These are phyloP conservation scores for Camellia lanceoleosa DNA, from an alignment of 148 eudicot genomes.

Conservation along the genomic window DNA sequence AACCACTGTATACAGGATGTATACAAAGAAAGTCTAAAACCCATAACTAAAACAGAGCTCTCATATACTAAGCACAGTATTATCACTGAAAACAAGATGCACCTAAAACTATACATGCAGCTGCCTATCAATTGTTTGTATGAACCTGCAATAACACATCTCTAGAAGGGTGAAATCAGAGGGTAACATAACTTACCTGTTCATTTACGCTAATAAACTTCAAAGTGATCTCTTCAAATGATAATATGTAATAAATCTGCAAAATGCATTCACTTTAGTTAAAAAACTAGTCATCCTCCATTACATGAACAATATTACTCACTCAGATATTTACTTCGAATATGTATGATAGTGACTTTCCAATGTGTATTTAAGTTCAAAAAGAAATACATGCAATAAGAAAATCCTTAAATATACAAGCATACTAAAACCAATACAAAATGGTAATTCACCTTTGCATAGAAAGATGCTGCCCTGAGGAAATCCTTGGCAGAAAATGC, in stretches of 20 bases:
- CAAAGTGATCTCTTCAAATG: constrained; percentile 95
- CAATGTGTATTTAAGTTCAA: not conserved
- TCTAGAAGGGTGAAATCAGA: constrained; percentile 5
- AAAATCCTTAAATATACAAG: not conserved
- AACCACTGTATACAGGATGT: not conserved
- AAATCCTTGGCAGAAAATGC: constrained; percentile 91
- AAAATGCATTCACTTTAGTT: constrained; percentile 22
- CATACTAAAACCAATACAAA: not conserved
- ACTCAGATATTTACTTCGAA: not conserved
- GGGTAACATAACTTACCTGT: constrained; percentile 50
- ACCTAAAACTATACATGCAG: not conserved
- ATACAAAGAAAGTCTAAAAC: not conserved
- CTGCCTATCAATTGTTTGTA: not conserved
- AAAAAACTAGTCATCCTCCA: not conserved
- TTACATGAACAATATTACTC: not conserved
- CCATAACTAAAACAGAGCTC: not conserved
- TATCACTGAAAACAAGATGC: constrained; percentile 1
- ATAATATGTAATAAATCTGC: constrained; percentile 85
- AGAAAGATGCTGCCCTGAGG: constrained; percentile 91
- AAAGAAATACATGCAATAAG: not conserved
- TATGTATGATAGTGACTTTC: not conserved
- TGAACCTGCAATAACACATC: not conserved
- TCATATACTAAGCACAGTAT: not conserved
- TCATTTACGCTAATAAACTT: constrained; percentile 89
- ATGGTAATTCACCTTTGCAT: constrained; percentile 58